These are phyloP conservation scores for Bipolaris cookei DNA, from an alignment of 2,329 filamentous ascomycete species.

Conservation along the genomic window DNA sequence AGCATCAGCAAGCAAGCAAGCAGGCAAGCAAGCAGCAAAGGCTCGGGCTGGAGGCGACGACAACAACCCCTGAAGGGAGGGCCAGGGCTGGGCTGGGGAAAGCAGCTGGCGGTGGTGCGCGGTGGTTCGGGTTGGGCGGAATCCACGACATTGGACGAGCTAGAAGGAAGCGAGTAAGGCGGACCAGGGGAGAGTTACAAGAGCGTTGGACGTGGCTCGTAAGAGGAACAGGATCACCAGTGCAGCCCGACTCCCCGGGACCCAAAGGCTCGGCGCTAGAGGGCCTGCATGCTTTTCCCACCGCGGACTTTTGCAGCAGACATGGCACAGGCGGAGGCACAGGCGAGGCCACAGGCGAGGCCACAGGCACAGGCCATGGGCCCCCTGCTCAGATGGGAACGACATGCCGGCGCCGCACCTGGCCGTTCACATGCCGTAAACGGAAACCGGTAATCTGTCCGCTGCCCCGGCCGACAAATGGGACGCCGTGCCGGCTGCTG, in stretches of 20 bases:
- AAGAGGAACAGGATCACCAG: constrained; percentile 42
- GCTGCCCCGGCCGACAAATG: constrained; percentile 45
- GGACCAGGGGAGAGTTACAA: constrained; percentile 38
- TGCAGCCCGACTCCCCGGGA: constrained; percentile 32
- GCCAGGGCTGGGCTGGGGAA: constrained; percentile 34
- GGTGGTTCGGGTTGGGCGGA: constrained; percentile 42
- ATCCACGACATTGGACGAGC: constrained; percentile 45
- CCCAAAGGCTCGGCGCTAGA: constrained; percentile 16
- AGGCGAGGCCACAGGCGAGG: neutral
- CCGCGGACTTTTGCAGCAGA: no score
- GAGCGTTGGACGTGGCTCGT: constrained; percentile 47
- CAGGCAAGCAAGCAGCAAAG: no score
- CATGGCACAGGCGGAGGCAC: no score
- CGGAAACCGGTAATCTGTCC: constrained; percentile 30
- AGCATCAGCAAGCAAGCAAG: no score
- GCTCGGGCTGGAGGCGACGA: constrained; percentile 1
- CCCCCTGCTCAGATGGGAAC: constrained; percentile 32
- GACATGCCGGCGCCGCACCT: constrained; percentile 36
- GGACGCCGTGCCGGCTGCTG: constrained; percentile 24
- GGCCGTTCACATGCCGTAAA: constrained; percentile 34
- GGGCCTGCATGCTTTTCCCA: constrained; percentile 12
- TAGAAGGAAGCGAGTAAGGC: constrained; percentile 43
- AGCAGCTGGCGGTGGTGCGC: constrained; percentile 28
- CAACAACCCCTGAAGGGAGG: constrained; percentile 24
- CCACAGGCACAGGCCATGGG: neutral